Percentiles rank a stretch among this genome's conserved stretches.
phyloP scores from a whole-genome alignment of 805 yeast species.

The Candida patagonica region DNA sequence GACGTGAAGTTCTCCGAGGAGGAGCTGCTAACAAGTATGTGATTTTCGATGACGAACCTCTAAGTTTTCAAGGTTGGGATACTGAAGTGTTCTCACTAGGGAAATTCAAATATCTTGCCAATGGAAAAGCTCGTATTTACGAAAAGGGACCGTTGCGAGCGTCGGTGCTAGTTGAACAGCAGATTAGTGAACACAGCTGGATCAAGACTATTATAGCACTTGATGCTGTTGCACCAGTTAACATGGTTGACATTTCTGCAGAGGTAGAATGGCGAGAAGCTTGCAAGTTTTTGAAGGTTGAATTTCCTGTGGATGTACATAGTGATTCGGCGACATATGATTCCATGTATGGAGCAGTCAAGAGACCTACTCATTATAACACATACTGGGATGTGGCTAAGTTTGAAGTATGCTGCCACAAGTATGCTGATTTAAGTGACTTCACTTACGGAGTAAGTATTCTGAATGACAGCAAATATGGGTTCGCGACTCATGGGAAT shows the following conservation, averaged over 20 bases:
- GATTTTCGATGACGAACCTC: conserved; percentile 90
- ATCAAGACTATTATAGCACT: conserved; percentile 64
- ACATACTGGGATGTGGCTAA: conserved; percentile 96
- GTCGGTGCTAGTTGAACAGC: conserved; percentile 52
- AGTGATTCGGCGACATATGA: conserved; percentile 78
- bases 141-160: conserved; percentile 52
- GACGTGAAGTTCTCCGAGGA: conserved; percentile 58
- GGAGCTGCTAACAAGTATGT: conserved; percentile 75
- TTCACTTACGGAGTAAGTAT: conserved; percentile 77
- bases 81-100: conserved; percentile 84
- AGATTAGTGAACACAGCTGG: conserved; percentile 46
- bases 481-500: conserved; percentile 87
- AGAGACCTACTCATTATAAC: conserved; percentile 88
- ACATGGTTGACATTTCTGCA: conserved; percentile 43
- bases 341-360: conserved; percentile 87
- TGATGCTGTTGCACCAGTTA: conserved; percentile 37
- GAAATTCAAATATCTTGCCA: conserved; percentile 46
- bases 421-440: conserved; percentile 86
- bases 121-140: conserved; percentile 32
- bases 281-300: conserved; percentile 84
- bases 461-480: conserved; percentile 82
- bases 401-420: conserved; percentile 91
- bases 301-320: conserved; percentile 81
- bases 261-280: conserved; percentile 80
- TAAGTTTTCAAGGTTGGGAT: conserved; percentile 95